Evolutionary conservation across 225 moss, liverwort and hornwort genomes (phyloP).

Genomic region (Neckera pumila): DNA sequence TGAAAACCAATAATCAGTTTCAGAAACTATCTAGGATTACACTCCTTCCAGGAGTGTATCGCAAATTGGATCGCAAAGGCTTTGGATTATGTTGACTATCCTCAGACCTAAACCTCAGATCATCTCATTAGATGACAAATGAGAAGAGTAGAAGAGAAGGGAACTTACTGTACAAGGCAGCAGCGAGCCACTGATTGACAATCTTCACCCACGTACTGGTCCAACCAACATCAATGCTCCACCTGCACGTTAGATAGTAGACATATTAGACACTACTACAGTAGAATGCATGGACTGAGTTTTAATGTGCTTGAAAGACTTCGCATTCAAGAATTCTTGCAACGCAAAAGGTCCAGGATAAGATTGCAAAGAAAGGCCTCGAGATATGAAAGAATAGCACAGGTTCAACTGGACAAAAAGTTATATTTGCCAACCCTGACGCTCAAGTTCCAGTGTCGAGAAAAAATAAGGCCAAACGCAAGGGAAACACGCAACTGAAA

Average conservation of each 20-base stretch:
- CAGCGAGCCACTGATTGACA: conserved; percentile 93
- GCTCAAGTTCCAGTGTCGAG: background rate
- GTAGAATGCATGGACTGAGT: background rate
- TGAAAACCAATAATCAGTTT: background rate
- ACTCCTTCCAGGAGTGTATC: background rate
- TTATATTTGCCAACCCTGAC: background rate
- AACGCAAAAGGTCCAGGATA: background rate
- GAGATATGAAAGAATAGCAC: background rate
- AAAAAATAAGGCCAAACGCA: background rate
- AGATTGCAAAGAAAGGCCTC: background rate
- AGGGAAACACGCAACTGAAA: background rate
- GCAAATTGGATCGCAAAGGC: background rate
- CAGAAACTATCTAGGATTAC: background rate
- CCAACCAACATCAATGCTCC: conserved; percentile 99
- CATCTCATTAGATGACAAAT: background rate
- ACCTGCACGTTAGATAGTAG: conserved; percentile 34
- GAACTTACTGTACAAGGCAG: conserved; percentile 70
- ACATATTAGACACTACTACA: background rate
- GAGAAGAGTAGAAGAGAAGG: background rate
- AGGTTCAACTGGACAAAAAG: background rate
- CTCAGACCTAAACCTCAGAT: background rate
- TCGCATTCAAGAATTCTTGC: background rate
- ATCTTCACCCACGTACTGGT: conserved; percentile 96
- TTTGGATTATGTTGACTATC: background rate
- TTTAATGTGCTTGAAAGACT: background rate